Evolutionary conservation across 2,329 filamentous ascomycete genomes (phyloP), one percentile per base, ranked within the genome.

Genomic region (Talaromyces sp.): DNA sequence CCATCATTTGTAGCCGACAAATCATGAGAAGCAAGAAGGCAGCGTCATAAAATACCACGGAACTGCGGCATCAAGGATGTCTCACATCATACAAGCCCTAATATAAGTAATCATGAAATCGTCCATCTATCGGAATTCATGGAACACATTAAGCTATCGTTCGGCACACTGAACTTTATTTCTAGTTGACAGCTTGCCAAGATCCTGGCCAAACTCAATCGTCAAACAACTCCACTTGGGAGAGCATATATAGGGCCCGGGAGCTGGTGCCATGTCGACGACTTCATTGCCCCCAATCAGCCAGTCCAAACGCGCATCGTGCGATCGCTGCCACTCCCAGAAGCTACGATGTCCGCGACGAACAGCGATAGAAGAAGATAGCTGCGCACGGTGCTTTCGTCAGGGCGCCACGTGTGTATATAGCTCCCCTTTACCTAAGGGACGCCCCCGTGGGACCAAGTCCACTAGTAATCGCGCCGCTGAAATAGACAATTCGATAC

Each of bases 371-470:
- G 23, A 57, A n/a, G 54, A 37, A 37, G 23, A 28, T 14, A 21
- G 16, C 25, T 57, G 54, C 16, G 54, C 25, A n/a, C 54, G 54
- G 31, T 57, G 54, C 28, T 23, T 57, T 25, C 54, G 54, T 21
- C 16, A 37, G n/a, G 25, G 37, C n/a, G 54, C 33, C n/a, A 1
- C 9, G 18, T 57, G 54, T 42, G 23, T 57, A 7, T 39, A 37
- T 28, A 57, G 54, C 54, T 39, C 33, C 16, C 16, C 25, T 6
- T 14, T 37, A 16, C 54, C 54, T 6, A 39, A 39, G 28, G 54
- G 54, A 3, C 54, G 54, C 14, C 37, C 54, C 18, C 37, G 37
- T 7, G 37, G 37, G 37, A 40, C 14, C n/a, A 40, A 40, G 37
- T 40, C 37, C 37, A n/a, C 37, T 16, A 40, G 5, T 4, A 40